These are phyloP conservation scores for Penium margaritaceum DNA, from an alignment of 139 green algal genomes.

Conservation along the genomic window DNA sequence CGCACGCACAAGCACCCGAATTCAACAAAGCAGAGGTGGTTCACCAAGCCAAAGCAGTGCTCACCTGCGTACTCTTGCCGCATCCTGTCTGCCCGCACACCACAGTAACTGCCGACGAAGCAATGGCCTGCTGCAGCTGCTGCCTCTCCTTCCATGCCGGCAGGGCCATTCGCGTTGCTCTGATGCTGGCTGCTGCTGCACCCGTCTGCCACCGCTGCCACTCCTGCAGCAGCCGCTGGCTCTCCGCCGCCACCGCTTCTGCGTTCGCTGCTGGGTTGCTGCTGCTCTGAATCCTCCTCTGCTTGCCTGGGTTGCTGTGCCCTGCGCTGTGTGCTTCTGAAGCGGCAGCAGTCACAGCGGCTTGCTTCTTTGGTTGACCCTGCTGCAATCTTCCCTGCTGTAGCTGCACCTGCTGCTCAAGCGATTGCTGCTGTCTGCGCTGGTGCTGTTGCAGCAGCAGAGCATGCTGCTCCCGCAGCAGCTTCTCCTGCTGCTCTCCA, in stretches of 20 bases:
- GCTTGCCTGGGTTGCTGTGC: too few relatives aligned
- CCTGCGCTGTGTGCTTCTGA: too few relatives aligned
- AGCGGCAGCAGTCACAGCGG: too few relatives aligned
- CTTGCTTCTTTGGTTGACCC: too few relatives aligned
- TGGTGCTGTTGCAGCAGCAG: too few relatives aligned
- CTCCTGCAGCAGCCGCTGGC: slow-evolving; percentile 1
- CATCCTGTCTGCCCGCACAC: slow-evolving; percentile 85
- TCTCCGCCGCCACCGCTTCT: slow-evolving; percentile 12
- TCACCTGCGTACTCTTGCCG: slow-evolving; percentile 70
- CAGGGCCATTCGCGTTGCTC: slow-evolving; percentile 4
- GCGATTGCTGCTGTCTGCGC: too few relatives aligned
- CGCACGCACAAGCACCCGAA: too few relatives aligned
- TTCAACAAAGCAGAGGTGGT: neutral
- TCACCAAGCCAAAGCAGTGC: neutral
- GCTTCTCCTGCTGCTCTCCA: too few relatives aligned
- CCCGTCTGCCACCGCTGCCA: slow-evolving; percentile 16
- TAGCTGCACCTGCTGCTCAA: too few relatives aligned
- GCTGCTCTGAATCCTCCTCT: too few relatives aligned
- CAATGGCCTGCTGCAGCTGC: slow-evolving; percentile 6
- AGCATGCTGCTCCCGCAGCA: too few relatives aligned
- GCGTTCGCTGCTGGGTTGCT: slow-evolving; percentile 15
- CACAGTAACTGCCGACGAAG: slow-evolving; percentile 57
- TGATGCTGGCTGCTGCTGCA: neutral
- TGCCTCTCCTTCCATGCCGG: slow-evolving; percentile 13
- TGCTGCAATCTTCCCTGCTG: too few relatives aligned